A percentile compares a stretch with the other conserved stretches of the same genome.
Evolutionary conservation across 2,329 filamentous ascomycete species (phyloP).

Genomic region (Beauveria sp.): DNA sequence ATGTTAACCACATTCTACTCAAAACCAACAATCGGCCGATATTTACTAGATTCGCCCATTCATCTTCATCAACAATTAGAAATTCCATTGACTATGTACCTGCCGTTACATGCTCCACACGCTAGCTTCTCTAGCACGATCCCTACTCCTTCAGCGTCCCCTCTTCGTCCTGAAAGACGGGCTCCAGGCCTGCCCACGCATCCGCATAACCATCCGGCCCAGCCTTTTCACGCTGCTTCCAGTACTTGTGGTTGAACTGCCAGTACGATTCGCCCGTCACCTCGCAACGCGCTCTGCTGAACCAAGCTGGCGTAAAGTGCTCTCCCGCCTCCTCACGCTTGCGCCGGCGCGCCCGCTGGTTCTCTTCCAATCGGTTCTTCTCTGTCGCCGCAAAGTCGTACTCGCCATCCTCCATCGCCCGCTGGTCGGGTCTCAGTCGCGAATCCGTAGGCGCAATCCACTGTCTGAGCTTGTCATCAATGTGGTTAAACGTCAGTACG

Average conservation of each 20-base stretch:
- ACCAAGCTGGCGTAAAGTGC: constrained; percentile 81
- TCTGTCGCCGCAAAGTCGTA: constrained; percentile 90
- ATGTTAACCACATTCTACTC: neutral
- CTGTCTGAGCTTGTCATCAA: constrained; percentile 71
- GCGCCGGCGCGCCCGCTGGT: constrained; percentile 70
- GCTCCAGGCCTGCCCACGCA: constrained; percentile 67
- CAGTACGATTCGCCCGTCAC: constrained; percentile 85
- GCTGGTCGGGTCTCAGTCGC: constrained; percentile 84
- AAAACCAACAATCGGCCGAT: neutral
- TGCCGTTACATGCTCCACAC: neutral
- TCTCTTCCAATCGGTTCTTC: constrained; percentile 92
- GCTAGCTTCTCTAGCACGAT: neutral
- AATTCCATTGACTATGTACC: constrained; percentile 2
- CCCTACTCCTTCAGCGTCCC: neutral
- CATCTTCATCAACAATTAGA: neutral
- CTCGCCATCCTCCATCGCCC: constrained; percentile 97
- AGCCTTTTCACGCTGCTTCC: constrained; percentile 63
- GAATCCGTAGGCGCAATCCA: constrained; percentile 89
- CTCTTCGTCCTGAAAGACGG: constrained; percentile 51
- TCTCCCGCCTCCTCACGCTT: constrained; percentile 70
- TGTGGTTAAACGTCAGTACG: constrained; percentile 85
- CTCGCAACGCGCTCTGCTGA: constrained; percentile 62
- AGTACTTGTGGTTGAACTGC: constrained; percentile 85
- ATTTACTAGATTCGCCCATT: neutral
- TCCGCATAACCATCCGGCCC: constrained; percentile 48